Base-by-base conservation (phyloP, 805 yeast genomes). In the Pichia heedii region DNA sequence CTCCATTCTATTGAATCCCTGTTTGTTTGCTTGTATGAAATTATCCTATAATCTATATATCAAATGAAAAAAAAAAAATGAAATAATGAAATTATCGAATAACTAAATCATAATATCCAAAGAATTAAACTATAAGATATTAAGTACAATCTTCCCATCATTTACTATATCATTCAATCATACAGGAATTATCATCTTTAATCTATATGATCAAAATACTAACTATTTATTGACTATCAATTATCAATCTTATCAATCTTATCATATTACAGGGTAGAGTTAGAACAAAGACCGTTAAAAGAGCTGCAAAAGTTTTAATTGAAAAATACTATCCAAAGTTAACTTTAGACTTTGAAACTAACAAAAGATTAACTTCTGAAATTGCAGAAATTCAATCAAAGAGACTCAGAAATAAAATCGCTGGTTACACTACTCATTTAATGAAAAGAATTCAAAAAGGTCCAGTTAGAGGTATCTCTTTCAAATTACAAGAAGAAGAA, bases 401-500 rank as follows among this genome's bases (percentile, higher is more conserved):
- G 84, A 87, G 99, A 78, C 84, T 93, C 74, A 93, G 99, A 81
- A 93, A 93, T 93, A 93, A 93, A 87, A 94, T 93, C 67, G 98
- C 99, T 71, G 99, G 99, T 73, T 93, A 90, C 96, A 93, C 98
- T 75, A 93, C 98, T 68, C 99, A 93, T 76, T 83, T 93, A 74
- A 94, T 93, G 98, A 93, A 87, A 82, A 89, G 99, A 81, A 93
- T 93, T 70, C 97, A 94, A 78, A 93, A 90, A 82, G 99, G 99
- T 71, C 99, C 99, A 79, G 99, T 93, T 66, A 89, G 97, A 83
- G 99, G 99, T 79, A 94, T 93, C 64, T 93, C 99, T 65, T 93
- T 93, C 96, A 94, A 94, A 76, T 86, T 93, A 69, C 99, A 93
- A 82, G 99, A 93, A 80, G 99, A 93, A 79, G 99, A 93, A 84